These are phyloP conservation scores for Prinsepia uniflora DNA, from an alignment of 306 rosid genomes.

Conservation along the genomic window DNA sequence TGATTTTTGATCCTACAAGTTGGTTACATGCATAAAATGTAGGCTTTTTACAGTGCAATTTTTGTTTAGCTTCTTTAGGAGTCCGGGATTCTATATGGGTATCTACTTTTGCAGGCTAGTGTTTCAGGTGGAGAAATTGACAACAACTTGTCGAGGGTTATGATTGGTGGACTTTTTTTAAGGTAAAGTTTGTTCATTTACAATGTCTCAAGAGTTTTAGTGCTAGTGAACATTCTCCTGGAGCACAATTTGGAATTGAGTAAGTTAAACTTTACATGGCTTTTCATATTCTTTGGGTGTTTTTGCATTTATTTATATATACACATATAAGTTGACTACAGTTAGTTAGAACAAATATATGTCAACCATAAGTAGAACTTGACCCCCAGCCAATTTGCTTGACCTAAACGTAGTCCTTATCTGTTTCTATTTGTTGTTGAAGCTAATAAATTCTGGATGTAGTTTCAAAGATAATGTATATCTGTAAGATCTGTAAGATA, in stretches of 20 bases:
- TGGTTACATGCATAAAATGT: neutral
- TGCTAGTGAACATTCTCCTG: neutral
- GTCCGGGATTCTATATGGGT: constrained; percentile 24
- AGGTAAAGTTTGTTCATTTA: constrained; percentile 49
- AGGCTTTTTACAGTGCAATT: constrained; percentile 19
- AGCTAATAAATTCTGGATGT: neutral
- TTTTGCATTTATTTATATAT: neutral
- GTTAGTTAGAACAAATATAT: too few species aligned
- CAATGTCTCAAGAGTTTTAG: constrained; percentile 4
- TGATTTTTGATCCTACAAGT: neutral
- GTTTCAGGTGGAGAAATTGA: constrained; percentile 76
- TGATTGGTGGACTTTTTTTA: constrained; percentile 79
- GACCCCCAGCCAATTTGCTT: too few species aligned
- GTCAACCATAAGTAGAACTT: too few species aligned
- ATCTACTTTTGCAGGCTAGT: constrained; percentile 64
- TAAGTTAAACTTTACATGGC: neutral
- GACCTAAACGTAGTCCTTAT: neutral
- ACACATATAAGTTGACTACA: too few species aligned
- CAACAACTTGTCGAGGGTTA: constrained; percentile 74
- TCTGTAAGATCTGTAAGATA: neutral
- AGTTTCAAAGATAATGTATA: neutral
- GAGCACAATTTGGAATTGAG: neutral
- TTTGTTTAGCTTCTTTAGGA: constrained; percentile 11
- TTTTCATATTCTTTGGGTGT: neutral
- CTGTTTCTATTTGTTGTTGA: neutral